These are phyloP conservation scores for Colletotrichum liriopes DNA, from an alignment of 2,329 filamentous ascomycete genomes.

Conservation along the genomic window DNA sequence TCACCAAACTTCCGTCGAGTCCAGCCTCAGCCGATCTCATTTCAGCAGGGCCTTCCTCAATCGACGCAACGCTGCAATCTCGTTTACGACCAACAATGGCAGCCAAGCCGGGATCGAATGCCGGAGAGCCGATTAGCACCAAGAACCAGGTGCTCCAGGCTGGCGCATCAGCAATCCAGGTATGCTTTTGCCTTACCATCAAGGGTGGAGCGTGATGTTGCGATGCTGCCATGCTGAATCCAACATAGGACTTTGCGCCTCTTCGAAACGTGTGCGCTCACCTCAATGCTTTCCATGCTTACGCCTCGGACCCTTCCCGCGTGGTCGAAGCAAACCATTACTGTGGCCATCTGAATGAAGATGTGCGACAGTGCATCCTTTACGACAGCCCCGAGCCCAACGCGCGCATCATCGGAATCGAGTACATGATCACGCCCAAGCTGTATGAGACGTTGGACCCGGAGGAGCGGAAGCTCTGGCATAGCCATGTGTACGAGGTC, in stretches of 20 bases:
- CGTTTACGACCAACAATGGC: constrained; percentile 30
- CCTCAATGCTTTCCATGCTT: constrained; percentile 89
- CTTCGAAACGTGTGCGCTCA: constrained; percentile 85
- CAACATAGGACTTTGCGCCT: constrained; percentile 74
- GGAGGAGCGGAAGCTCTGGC: constrained; percentile 84
- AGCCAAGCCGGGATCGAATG: constrained; percentile 39
- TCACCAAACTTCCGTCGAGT: too few species aligned
- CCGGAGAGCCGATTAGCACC: constrained; percentile 66
- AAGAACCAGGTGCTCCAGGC: constrained; percentile 74
- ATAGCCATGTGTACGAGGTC: constrained; percentile 82
- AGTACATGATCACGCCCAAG: constrained; percentile 86
- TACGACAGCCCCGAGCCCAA: constrained; percentile 80
- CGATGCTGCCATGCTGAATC: constrained; percentile 15
- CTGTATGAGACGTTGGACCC: constrained; percentile 77
- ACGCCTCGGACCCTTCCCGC: constrained; percentile 79
- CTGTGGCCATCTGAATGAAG: constrained; percentile 80
- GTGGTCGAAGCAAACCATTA: constrained; percentile 88
- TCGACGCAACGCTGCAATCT: not conserved
- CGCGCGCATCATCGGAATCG: constrained; percentile 85
- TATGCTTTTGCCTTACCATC: constrained; percentile 44
- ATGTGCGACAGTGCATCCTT: constrained; percentile 87
- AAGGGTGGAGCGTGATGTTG: not conserved
- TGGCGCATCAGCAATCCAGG: constrained; percentile 73
- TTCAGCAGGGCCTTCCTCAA: not conserved
- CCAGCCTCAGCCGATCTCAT: not conserved